Evolutionary conservation across 2,329 filamentous ascomycete genomes (phyloP), one percentile per base, ranked within the genome.

Genomic region (Torrubiellomyces zombiae): DNA sequence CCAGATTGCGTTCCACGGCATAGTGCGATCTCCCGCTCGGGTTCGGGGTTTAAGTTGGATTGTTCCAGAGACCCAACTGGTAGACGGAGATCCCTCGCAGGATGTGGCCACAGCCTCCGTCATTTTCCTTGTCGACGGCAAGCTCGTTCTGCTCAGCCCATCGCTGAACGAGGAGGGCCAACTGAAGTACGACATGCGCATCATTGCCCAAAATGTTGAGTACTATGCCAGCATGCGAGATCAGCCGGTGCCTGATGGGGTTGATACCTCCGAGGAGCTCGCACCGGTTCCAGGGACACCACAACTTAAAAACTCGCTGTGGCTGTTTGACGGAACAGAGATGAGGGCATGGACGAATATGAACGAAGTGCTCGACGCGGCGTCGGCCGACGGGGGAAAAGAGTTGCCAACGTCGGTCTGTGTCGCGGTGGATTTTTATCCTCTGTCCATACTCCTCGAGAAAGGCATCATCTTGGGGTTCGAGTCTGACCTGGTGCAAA

Each of bases 141-240:
- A 98, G 47, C 67, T 98, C 12, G 89, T 95, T 8, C 57, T 95
- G 18, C 63, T 98, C 24, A 82, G 91, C 35, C 86, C 89, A 2
- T 85, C 82, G 1, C 60, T 81, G 5, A 85, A 79, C 25, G 78
- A 80, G 24, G 69, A 77, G 21, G 79, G 80, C 5, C 77, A 83
- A 38, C 62, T 94, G 25, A 95, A 94, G 55, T 98, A 98, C 44
- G 86, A 95, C 44, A 98, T 98, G 89, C 77, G 85, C 7, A 77
- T 95, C 30, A 77, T 98, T 43, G 83, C 85, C 9, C 82, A 94
- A 40, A 91, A 92, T 40, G 83, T 95, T 20, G 89, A 98, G 47
- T 95, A 89, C 41, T 94, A 93, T 46, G 75, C 76, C 27, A 71
- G 89, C 39, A 91, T 91, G 71, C 74, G 85, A 34, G 89, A 98